A percentile compares a stretch with the other conserved stretches of the same genome.
These are phyloP conservation scores for Dunaliella primolecta DNA, from an alignment of 139 green algal genomes.

Conservation along the genomic window DNA sequence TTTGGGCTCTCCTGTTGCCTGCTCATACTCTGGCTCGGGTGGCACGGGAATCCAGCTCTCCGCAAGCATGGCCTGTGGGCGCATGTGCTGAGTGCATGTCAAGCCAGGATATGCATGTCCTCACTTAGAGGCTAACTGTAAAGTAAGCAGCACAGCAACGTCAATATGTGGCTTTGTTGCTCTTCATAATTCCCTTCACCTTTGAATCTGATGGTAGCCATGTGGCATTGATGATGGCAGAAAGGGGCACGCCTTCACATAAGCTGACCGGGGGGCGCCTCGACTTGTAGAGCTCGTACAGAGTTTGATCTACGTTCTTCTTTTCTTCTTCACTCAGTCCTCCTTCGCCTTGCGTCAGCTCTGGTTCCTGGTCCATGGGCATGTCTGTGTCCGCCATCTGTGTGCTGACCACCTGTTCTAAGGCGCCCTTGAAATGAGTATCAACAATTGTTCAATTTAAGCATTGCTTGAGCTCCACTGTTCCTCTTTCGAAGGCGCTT, in stretches of 20 bases:
- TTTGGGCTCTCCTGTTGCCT: conserved; percentile 1
- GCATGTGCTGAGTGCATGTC: not conserved
- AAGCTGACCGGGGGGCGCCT: conserved; percentile 28
- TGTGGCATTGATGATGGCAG: conserved; percentile 30
- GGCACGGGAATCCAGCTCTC: conserved; percentile 30
- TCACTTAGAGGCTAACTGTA: too few species aligned
- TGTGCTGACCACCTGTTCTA: too few species aligned
- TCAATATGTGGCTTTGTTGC: too few species aligned
- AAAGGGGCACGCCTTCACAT: conserved; percentile 21
- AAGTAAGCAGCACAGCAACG: too few species aligned
- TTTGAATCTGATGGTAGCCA: conserved; percentile 33
- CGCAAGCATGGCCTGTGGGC: conserved; percentile 29
- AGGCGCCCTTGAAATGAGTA: too few species aligned
- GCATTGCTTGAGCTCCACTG: too few species aligned
- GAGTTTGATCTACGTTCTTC: conserved; percentile 12
- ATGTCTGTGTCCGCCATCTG: too few species aligned
- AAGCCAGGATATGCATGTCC: too few species aligned
- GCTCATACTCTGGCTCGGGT: conserved; percentile 22
- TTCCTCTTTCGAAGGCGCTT: too few species aligned
- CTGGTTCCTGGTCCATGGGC: not conserved
- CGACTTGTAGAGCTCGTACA: conserved; percentile 30
- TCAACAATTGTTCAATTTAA: too few species aligned
- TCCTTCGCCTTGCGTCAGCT: not conserved
- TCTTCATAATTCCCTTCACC: too few species aligned
- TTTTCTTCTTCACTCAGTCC: not conserved